These are phyloP conservation scores for Fusarium pseudoanthophilum DNA, from an alignment of 2,329 filamentous ascomycete species.

Conservation along the genomic window DNA sequence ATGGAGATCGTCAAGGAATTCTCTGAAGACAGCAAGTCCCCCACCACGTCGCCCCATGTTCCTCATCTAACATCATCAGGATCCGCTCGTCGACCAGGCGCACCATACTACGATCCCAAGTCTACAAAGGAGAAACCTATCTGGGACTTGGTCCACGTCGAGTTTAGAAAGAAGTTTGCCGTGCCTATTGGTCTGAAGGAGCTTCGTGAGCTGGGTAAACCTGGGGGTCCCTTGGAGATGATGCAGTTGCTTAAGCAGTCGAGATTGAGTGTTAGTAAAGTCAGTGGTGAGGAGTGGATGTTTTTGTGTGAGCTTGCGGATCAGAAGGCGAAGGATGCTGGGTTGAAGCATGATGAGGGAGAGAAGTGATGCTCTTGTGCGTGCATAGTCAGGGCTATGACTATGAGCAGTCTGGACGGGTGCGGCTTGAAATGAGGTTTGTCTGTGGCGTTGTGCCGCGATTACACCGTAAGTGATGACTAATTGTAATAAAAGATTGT, in stretches of 20 bases:
- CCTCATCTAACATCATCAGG: constrained; percentile 31
- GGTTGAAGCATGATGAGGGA: constrained; percentile 47
- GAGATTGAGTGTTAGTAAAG: constrained; percentile 83
- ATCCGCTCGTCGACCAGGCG: constrained; percentile 48
- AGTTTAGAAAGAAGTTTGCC: constrained; percentile 85
- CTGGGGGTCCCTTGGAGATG: constrained; percentile 68
- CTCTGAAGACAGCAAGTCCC: constrained; percentile 75
- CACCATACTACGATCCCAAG: constrained; percentile 84
- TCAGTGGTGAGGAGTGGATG: constrained; percentile 72
- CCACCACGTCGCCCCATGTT: too few species aligned
- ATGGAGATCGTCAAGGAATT: constrained; percentile 92
- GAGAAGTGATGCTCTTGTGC: background rate
- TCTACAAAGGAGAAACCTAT: constrained; percentile 65
- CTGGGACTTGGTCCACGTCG: constrained; percentile 91
- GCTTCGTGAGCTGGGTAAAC: constrained; percentile 71
- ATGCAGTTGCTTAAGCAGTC: constrained; percentile 88
- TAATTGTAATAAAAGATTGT: too few species aligned
- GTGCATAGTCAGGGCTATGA: too few species aligned
- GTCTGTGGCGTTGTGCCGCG: too few species aligned
- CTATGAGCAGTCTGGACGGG: too few species aligned
- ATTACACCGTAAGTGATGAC: too few species aligned
- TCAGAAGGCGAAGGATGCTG: constrained; percentile 53
- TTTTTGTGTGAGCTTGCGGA: constrained; percentile 66
- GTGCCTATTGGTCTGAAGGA: constrained; percentile 76
- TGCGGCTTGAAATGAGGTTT: too few species aligned